Conservation (phyloP, 2,329 filamentous ascomycete genomes). For the Trichophyton rubrum region DNA sequence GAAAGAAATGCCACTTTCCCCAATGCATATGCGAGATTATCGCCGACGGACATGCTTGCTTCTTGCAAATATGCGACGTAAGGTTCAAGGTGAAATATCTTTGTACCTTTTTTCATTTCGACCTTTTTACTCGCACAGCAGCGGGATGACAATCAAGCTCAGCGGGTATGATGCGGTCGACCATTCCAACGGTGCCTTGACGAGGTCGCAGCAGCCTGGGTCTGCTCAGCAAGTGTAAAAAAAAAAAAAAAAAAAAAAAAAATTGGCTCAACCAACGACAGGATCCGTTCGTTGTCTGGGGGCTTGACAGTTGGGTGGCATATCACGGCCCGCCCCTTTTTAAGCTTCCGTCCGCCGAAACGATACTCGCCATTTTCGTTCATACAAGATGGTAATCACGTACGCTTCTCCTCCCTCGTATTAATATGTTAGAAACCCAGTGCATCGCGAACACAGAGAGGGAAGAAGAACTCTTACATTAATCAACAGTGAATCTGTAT, state of each 20-base stretch:
- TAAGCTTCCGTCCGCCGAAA: background rate
- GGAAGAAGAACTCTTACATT: background rate
- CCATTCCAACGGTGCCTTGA: background rate
- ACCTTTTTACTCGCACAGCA: background rate
- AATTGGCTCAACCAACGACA: background rate
- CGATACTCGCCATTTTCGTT: background rate
- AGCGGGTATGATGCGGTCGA: constrained; percentile 1
- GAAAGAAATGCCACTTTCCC: background rate
- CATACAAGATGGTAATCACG: background rate
- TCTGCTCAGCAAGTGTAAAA: background rate
- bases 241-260: background rate
- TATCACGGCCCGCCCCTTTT: background rate
- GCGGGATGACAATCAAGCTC: constrained; percentile 1
- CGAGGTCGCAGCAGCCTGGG: background rate
- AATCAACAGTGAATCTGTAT: background rate
- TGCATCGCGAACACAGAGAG: background rate
- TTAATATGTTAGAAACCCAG: background rate
- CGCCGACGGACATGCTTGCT: background rate
- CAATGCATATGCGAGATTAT: background rate
- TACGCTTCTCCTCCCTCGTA: background rate
- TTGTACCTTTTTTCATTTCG: background rate
- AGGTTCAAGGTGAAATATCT: background rate
- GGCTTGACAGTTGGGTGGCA: background rate
- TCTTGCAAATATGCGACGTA: background rate
- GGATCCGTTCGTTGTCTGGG: background rate